Percentiles rank a stretch among this genome's conserved stretches.
Evolutionary conservation across 2,329 filamentous ascomycete species (phyloP).

Genomic region (Bipolaris cookei): DNA sequence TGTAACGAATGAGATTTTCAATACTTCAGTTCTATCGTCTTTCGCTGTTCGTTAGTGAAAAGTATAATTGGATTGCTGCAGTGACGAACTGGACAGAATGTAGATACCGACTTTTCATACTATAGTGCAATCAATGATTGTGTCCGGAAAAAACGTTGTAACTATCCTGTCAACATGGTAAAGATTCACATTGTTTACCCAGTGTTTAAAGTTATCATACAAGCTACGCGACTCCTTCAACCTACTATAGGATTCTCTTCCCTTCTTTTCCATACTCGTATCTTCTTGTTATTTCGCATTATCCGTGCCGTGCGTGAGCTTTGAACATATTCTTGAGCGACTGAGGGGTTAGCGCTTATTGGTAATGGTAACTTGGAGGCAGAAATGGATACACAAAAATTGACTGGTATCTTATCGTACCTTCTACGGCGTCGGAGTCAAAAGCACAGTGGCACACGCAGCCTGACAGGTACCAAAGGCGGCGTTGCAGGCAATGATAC

Average conservation of each 20-base stretch:
- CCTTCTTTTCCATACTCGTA: not conserved
- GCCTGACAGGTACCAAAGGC: conserved; percentile 56
- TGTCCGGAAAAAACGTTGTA: not conserved
- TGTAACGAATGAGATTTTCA: not conserved
- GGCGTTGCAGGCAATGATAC: conserved; percentile 54
- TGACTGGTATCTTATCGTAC: not conserved
- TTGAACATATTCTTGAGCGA: not conserved
- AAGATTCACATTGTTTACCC: not conserved
- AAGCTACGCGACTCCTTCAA: not conserved
- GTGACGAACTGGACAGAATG: not conserved
- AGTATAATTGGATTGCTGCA: not conserved
- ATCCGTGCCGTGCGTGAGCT: not conserved
- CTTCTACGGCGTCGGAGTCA: conserved; percentile 45
- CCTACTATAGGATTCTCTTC: not conserved
- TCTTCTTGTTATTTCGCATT: not conserved
- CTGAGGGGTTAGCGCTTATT: not conserved
- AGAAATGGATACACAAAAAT: not conserved
- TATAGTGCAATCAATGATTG: not conserved
- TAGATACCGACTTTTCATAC: not conserved
- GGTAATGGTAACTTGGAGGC: not conserved
- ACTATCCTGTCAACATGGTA: not conserved
- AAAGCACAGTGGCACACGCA: conserved; percentile 49
- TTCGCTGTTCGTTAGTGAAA: not conserved
- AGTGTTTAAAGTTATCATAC: not conserved
- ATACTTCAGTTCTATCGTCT: not conserved